These are phyloP conservation scores for Claviceps humidiphila DNA, from an alignment of 2,329 filamentous ascomycete species.

Conservation along the genomic window DNA sequence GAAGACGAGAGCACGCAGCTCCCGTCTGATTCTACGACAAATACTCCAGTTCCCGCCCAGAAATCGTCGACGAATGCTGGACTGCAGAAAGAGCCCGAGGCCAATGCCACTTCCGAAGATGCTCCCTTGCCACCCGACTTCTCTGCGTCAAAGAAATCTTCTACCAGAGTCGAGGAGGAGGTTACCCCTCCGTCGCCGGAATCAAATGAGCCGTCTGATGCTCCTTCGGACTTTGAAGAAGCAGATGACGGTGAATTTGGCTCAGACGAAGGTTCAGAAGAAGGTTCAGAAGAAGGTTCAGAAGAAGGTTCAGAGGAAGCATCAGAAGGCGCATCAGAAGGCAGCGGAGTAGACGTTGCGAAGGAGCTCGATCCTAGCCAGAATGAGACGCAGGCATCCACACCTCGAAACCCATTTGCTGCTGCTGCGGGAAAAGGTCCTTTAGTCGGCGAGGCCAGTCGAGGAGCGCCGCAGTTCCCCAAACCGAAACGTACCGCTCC, in stretches of 20 bases:
- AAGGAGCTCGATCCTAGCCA: conserved; percentile 45
- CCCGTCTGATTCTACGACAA: conserved; percentile 39
- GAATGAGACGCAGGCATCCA: conserved; percentile 36
- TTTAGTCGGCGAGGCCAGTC: conserved; percentile 42
- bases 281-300: conserved; percentile 16
- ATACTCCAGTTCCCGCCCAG: conserved; percentile 7
- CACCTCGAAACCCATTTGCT: conserved; percentile 46
- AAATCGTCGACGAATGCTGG: background rate
- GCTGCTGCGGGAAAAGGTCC: conserved; percentile 29
- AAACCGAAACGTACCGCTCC: conserved; percentile 44
- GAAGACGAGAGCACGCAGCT: conserved; percentile 29
- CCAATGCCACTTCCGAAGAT: conserved; percentile 14
- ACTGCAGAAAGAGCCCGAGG: conserved; percentile 9
- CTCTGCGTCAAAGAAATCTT: conserved; percentile 5
- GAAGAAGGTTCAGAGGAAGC: conserved; percentile 25
- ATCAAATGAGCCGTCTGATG: conserved; percentile 17
- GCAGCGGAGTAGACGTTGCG: conserved; percentile 51
- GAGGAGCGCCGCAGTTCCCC: conserved; percentile 39
- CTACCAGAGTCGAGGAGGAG: conserved; percentile 21
- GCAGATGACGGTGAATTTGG: conserved; percentile 23
- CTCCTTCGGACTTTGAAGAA: conserved; percentile 28
- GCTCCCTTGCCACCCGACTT: conserved; percentile 22
- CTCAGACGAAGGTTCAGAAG: conserved; percentile 37
- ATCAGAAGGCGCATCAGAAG: conserved; percentile 28
- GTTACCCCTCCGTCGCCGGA: conserved; percentile 27